Evolutionary conservation across 1,284 basidiomycete species (phyloP).

Genomic region (Rhodotorula sp.): DNA sequence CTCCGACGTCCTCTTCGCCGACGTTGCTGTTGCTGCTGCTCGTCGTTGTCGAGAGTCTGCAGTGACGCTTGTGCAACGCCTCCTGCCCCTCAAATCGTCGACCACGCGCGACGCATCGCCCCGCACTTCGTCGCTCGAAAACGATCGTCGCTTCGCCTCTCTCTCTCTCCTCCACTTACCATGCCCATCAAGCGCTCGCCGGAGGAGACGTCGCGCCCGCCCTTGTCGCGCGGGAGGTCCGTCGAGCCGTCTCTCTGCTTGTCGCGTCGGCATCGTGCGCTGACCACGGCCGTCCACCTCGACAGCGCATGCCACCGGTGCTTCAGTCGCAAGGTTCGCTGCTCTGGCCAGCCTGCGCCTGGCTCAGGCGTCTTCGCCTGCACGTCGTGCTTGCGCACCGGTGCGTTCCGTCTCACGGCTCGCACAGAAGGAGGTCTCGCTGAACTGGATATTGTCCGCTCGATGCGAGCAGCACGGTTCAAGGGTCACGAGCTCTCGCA

Average conservation of each 20-base stretch:
- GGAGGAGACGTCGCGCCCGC: slow-evolving; percentile 19
- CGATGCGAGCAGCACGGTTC: slow-evolving; percentile 16
- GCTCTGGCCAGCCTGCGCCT: slow-evolving; percentile 21
- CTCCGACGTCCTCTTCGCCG: no score
- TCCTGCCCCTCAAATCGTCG: no score
- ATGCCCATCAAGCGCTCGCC: slow-evolving; percentile 32
- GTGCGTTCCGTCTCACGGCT: background rate
- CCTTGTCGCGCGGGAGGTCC: slow-evolving; percentile 28
- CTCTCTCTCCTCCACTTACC: background rate
- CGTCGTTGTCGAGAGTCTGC: no score
- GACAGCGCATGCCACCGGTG: slow-evolving; percentile 31
- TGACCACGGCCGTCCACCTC: background rate
- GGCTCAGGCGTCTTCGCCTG: slow-evolving; percentile 18
- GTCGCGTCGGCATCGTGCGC: no score
- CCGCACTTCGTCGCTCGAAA: background rate
- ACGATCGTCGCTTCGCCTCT: background rate
- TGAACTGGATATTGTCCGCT: no score
- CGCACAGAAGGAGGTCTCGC: no score
- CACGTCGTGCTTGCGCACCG: slow-evolving; percentile 21
- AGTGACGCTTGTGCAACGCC: no score
- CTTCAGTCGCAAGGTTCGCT: slow-evolving; percentile 32
- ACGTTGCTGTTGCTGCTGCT: no score
- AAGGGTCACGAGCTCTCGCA: slow-evolving; percentile 21
- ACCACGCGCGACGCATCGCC: no score
- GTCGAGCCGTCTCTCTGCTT: background rate